Evolutionary conservation across 2,329 filamentous ascomycete species (phyloP).

Genomic region (Ophiocordyceps camponoti-leonardi): DNA sequence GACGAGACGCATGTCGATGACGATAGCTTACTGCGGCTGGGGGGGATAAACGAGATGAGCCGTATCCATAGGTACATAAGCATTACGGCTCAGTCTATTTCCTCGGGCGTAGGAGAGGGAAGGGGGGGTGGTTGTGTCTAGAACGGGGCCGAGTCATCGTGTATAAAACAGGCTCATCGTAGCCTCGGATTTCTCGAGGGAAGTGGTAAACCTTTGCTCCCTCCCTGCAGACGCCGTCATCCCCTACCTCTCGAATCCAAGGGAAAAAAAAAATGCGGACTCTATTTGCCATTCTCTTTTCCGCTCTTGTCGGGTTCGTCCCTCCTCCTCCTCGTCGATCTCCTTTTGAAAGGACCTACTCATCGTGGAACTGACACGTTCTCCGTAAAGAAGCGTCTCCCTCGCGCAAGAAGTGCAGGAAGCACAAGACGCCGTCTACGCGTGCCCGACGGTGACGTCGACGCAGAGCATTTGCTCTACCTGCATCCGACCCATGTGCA

Average conservation of each 20-base stretch:
- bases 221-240: not conserved
- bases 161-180: not conserved
- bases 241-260: too few species aligned
- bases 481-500: constrained; percentile 14
- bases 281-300: not conserved
- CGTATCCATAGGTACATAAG: not conserved
- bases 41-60: not conserved
- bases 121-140: too few species aligned
- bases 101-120: too few species aligned
- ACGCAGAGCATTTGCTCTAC: constrained; percentile 15
- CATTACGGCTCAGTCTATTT: not conserved
- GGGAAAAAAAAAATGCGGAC: not conserved
- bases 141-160: too few species aligned
- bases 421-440: not conserved
- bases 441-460: constrained; percentile 17
- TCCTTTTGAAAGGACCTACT: too few species aligned
- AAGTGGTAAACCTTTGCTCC: not conserved
- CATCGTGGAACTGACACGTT: not conserved
- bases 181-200: not conserved
- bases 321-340: not conserved
- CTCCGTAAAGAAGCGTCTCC: not conserved
- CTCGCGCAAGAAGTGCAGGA: not conserved
- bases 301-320: not conserved
- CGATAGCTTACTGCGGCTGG: not conserved
- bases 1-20: not conserved